These are phyloP conservation scores for Ehretia macrophylla DNA, from an alignment of 257 asterid genomes.

Conservation along the genomic window DNA sequence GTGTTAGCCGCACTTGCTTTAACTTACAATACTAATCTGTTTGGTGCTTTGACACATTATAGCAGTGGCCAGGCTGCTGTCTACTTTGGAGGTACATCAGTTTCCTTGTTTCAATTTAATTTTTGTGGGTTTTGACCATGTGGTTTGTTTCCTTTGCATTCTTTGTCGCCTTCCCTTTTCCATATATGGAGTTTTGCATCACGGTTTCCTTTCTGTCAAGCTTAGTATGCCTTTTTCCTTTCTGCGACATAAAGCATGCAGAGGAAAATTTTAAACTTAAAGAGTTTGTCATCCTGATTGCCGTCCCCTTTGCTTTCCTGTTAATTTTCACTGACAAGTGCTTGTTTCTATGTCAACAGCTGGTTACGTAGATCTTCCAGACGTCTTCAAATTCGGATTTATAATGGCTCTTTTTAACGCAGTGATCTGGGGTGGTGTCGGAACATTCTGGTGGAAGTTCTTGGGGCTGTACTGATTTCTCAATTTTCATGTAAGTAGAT, in stretches of 20 bases:
- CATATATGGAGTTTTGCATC: too few species aligned
- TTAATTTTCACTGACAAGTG: neutral
- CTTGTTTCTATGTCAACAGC: constrained; percentile 46
- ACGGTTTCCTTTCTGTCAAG: too few species aligned
- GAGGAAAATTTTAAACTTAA: too few species aligned
- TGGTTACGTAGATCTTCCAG: constrained; percentile 91
- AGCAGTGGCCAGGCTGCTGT: constrained; percentile 99
- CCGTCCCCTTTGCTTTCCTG: too few species aligned
- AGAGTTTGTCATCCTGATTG: too few species aligned
- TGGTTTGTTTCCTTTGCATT: constrained; percentile 1
- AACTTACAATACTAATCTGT: constrained; percentile 82
- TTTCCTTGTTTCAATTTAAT: neutral
- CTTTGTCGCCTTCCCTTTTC: constrained; percentile 1
- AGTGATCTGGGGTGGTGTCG: constrained; percentile 67
- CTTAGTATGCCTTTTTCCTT: too few species aligned
- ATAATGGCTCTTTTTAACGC: constrained; percentile 81
- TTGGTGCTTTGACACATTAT: constrained; percentile 94
- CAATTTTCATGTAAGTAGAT: constrained; percentile 21
- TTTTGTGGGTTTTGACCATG: neutral
- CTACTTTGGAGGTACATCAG: constrained; percentile 74
- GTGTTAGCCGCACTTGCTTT: constrained; percentile 78
- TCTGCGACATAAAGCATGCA: too few species aligned
- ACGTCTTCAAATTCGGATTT: constrained; percentile 79
- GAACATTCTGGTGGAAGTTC: constrained; percentile 93
- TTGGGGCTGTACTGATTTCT: constrained; percentile 66